Conservation (phyloP, 805 yeast genomes). For the Phaffomyces antillensis region DNA sequence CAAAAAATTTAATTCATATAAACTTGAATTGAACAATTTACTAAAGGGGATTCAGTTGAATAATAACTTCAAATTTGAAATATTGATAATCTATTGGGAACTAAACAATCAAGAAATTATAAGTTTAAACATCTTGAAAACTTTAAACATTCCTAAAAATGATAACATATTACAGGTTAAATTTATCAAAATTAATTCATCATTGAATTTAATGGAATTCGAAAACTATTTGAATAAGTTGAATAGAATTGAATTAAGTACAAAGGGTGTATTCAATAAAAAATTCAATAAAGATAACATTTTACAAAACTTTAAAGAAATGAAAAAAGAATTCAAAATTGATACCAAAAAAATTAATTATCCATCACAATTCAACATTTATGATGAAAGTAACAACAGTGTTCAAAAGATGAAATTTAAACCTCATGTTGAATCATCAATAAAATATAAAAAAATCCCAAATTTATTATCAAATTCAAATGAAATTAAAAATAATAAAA, state of each 20-base stretch:
- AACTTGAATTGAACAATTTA: conserved; percentile 23
- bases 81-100: conserved; percentile 34
- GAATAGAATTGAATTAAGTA: conserved; percentile 23
- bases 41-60: conserved; percentile 28
- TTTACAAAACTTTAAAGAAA: neutral
- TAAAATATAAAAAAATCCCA: conserved; percentile 15
- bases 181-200: conserved; percentile 24
- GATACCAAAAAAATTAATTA: conserved; percentile 1
- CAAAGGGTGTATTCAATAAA: conserved; percentile 26
- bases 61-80: conserved; percentile 27
- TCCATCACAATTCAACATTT: conserved; percentile 4
- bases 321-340: neutral
- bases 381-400: neutral
- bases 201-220: conserved; percentile 20
- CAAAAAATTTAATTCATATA: conserved; percentile 27
- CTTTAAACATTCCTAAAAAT: conserved; percentile 22
- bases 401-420: conserved; percentile 2
- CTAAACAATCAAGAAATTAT: conserved; percentile 21
- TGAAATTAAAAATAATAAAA: conserved; percentile 2
- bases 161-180: conserved; percentile 24
- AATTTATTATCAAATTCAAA: conserved; percentile 10
- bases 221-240: conserved; percentile 20
- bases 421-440: conserved; percentile 17
- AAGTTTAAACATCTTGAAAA: conserved; percentile 24
- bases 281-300: conserved; percentile 2